Evolutionary conservation across 2,329 filamentous ascomycete species (phyloP).

Genomic region (Aulographum hederae): DNA sequence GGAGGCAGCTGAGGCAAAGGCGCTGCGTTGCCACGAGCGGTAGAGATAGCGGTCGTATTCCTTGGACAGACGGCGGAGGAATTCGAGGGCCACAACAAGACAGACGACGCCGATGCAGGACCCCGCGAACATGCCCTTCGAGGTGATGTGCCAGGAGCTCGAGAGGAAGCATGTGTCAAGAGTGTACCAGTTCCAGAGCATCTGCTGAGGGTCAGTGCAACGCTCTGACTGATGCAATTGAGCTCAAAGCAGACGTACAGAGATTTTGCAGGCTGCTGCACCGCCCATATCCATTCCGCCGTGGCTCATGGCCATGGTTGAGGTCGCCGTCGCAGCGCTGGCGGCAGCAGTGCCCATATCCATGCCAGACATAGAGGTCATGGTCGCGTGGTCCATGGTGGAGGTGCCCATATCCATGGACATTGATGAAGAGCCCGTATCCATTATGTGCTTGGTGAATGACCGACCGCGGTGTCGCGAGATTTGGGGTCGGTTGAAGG

Average conservation of each 20-base stretch:
- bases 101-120: conserved; percentile 62
- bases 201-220: conserved; percentile 25
- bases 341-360: not conserved
- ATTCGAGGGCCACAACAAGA: conserved; percentile 56
- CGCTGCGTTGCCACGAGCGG: conserved; percentile 26
- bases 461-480: too few relatives aligned
- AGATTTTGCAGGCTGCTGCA: conserved; percentile 18
- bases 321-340: not conserved
- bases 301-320: not conserved
- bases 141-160: conserved; percentile 49
- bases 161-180: conserved; percentile 58
- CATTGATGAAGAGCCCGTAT: too few relatives aligned
- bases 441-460: too few relatives aligned
- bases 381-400: not conserved
- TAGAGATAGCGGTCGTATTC: conserved; percentile 56
- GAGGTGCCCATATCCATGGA: not conserved
- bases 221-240: conserved; percentile 7
- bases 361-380: not conserved
- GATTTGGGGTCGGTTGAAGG: too few relatives aligned
- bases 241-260: conserved; percentile 10
- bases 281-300: conserved; percentile 6
- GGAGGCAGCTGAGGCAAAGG: conserved; percentile 7
- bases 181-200: conserved; percentile 68
- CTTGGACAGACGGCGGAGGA: conserved; percentile 49
- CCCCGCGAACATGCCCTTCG: conserved; percentile 54